phyloP scores from a whole-genome alignment of 2,329 filamentous ascomycete species.

The Cytospora schulzeri region DNA sequence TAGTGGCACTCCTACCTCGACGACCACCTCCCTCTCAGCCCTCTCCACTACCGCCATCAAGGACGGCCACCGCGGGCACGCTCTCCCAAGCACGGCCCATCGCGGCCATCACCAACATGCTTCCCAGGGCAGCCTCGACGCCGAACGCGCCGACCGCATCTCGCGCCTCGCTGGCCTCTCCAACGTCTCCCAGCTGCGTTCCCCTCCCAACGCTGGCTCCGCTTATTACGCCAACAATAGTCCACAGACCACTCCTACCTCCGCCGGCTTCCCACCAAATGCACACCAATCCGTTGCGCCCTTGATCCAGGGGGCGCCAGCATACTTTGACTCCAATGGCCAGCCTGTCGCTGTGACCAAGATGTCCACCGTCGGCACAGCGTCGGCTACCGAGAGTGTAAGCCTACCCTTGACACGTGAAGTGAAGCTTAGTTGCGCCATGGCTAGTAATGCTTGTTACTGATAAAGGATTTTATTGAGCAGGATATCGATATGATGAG shows the following conservation, averaged over 20 bases:
- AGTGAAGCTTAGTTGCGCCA: not conserved
- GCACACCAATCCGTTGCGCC: conserved; percentile 37
- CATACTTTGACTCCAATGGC: conserved; percentile 80
- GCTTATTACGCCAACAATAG: conserved; percentile 39
- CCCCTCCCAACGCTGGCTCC: conserved; percentile 40
- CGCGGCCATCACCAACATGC: conserved; percentile 61
- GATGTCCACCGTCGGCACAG: conserved; percentile 90
- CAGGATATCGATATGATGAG: conserved; percentile 69
- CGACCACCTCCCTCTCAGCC: conserved; percentile 87
- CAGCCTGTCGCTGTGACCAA: conserved; percentile 69
- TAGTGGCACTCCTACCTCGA: conserved; percentile 90
- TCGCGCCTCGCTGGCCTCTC: conserved; percentile 92
- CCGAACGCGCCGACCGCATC: conserved; percentile 92
- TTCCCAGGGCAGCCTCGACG: conserved; percentile 77
- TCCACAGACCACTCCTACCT: conserved; percentile 55
- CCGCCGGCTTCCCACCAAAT: conserved; percentile 44
- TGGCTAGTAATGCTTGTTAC: not conserved
- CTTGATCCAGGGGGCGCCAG: conserved; percentile 42
- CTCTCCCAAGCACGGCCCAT: conserved; percentile 59
- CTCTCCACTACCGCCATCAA: conserved; percentile 95
- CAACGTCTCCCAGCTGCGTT: conserved; percentile 76
- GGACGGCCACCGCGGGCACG: conserved; percentile 86
- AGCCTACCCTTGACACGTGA: conserved; percentile 40
- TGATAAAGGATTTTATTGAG: conserved; percentile 29
- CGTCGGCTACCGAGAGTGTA: conserved; percentile 81